Evolutionary conservation across 2,329 filamentous ascomycete species (phyloP).

Genomic region (Hymenotorrendiella dingleyae): DNA sequence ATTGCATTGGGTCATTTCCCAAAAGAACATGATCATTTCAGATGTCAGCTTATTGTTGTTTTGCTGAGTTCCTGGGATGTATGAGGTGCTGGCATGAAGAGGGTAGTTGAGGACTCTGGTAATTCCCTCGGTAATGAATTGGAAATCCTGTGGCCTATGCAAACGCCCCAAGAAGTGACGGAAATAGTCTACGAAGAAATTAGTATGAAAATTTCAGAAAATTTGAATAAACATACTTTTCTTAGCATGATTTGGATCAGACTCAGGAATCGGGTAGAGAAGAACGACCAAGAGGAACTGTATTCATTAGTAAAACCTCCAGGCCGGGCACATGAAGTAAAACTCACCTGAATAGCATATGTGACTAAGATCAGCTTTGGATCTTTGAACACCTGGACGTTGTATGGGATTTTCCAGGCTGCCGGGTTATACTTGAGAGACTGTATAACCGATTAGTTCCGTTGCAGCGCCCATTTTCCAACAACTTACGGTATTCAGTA

Average conservation of each 20-base stretch:
- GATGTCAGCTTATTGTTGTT: constrained; percentile 77
- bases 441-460: constrained; percentile 37
- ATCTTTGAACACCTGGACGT: constrained; percentile 86
- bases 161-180: constrained; percentile 76
- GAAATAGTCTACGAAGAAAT: constrained; percentile 58
- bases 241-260: constrained; percentile 53
- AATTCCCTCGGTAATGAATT: constrained; percentile 95
- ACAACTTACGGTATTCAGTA: constrained; percentile 78
- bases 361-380: constrained; percentile 86
- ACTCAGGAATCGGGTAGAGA: constrained; percentile 82
- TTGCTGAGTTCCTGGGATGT: constrained; percentile 75
- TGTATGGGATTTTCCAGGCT: constrained; percentile 89
- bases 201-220: not conserved
- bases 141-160: constrained; percentile 92
- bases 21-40: constrained; percentile 95
- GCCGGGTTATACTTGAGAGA: constrained; percentile 94
- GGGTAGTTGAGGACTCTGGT: constrained; percentile 87
- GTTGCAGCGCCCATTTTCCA: constrained; percentile 5
- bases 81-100: constrained; percentile 80
- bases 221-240: constrained; percentile 48
- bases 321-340: not conserved
- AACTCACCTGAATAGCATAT: constrained; percentile 62
- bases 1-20: constrained; percentile 96
- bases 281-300: constrained; percentile 79
- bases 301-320: constrained; percentile 6